Percentiles rank a stretch among this genome's conserved stretches.
Evolutionary conservation across 352 stramenopile genomes (phyloP).

Genomic region (Globisporangium cylindrosporum): DNA sequence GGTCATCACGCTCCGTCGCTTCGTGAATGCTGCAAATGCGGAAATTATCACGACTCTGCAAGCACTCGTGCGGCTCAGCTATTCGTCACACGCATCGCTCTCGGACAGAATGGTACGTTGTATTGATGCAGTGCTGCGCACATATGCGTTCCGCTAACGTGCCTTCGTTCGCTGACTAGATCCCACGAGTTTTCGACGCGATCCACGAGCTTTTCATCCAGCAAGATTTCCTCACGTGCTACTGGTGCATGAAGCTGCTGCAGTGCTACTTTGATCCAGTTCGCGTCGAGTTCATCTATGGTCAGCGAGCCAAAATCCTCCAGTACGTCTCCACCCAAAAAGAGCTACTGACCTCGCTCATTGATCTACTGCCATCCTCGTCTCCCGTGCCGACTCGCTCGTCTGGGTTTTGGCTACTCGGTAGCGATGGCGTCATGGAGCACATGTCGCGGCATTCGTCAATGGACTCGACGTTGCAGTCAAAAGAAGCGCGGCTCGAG

Average conservation of each 20-base stretch:
- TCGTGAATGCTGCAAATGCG: slow-evolving; percentile 28
- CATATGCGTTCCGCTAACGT: neutral
- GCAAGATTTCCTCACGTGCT: slow-evolving; percentile 56
- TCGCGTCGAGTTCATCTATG: slow-evolving; percentile 24
- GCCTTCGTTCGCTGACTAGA: slow-evolving; percentile 19
- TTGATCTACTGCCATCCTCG: slow-evolving; percentile 51
- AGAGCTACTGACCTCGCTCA: slow-evolving; percentile 41
- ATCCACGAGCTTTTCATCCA: slow-evolving; percentile 55
- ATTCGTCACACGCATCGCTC: slow-evolving; percentile 40
- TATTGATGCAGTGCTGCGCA: neutral
- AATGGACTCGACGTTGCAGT: slow-evolving; percentile 30
- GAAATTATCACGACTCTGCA: slow-evolving; percentile 52
- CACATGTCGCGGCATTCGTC: slow-evolving; percentile 17
- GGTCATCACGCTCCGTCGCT: slow-evolving; percentile 33
- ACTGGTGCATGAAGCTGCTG: slow-evolving; percentile 66
- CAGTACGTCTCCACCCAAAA: slow-evolving; percentile 55
- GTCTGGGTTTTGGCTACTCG: slow-evolving; percentile 46
- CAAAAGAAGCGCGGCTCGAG: slow-evolving; percentile 62
- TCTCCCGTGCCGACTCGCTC: slow-evolving; percentile 35
- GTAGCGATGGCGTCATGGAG: slow-evolving; percentile 20
- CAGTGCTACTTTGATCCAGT: slow-evolving; percentile 60
- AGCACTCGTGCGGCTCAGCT: slow-evolving; percentile 45
- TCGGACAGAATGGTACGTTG: slow-evolving; percentile 33
- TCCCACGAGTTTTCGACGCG: slow-evolving; percentile 46
- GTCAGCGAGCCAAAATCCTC: slow-evolving; percentile 51